Conservation (phyloP, 2,329 filamentous ascomycete species). For the Anisogramma anomala region DNA sequence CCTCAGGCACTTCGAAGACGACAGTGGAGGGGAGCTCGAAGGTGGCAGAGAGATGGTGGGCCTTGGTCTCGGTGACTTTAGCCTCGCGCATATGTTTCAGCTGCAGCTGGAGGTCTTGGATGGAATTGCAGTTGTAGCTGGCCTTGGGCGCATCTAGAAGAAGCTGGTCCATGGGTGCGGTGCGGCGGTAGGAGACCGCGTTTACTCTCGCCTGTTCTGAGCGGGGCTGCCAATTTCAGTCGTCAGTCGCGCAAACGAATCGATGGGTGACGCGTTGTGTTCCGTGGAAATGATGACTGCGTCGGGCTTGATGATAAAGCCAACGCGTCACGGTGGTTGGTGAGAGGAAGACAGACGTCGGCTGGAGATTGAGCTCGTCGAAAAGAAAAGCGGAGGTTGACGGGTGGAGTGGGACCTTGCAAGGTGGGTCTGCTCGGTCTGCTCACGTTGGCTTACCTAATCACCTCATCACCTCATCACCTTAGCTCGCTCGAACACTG, state of each 20-base stretch:
- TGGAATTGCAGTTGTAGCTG: slow-evolving; percentile 25
- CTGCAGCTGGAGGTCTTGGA: slow-evolving; percentile 36
- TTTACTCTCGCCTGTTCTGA: neutral
- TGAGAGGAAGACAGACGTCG: too few species aligned
- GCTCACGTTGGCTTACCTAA: too few species aligned
- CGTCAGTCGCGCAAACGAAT: neutral
- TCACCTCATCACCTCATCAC: too few species aligned
- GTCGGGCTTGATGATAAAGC: too few species aligned
- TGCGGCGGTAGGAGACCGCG: neutral
- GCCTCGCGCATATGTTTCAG: slow-evolving; percentile 30
- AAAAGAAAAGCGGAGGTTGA: neutral
- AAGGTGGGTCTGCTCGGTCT: too few species aligned
- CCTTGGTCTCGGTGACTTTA: slow-evolving; percentile 36
- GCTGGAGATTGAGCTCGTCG: neutral
- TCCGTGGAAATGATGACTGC: neutral
- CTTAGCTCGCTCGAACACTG: too few species aligned
- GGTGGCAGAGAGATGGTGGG: slow-evolving; percentile 36
- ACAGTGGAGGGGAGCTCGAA: slow-evolving; percentile 35
- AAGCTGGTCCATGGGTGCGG: slow-evolving; percentile 22
- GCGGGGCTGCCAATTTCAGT: neutral
- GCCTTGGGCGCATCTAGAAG: slow-evolving; percentile 20
- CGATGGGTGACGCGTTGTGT: neutral
- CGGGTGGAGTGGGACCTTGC: too few species aligned
- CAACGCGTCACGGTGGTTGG: too few species aligned
- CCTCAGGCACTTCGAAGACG: slow-evolving; percentile 30